These are phyloP conservation scores for Barbatosphaeria neglecta DNA, from an alignment of 495 filamentous ascomycete species.

Conservation along the genomic window DNA sequence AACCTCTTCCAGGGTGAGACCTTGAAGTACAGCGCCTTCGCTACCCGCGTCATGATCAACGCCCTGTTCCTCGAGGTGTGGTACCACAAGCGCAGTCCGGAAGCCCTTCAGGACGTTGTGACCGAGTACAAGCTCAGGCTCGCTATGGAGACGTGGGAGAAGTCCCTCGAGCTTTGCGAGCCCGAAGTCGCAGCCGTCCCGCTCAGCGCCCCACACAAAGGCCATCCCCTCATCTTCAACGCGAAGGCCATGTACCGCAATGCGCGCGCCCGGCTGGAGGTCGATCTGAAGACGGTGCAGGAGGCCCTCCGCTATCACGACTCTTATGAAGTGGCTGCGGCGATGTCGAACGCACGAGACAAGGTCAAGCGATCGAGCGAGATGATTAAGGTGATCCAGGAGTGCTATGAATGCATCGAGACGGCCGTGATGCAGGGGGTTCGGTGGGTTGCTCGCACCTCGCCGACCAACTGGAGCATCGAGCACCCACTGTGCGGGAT, in stretches of 20 bases:
- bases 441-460: constrained; percentile 94
- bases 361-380: constrained; percentile 88
- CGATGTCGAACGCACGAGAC: constrained; percentile 88
- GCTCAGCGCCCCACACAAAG: constrained; percentile 88
- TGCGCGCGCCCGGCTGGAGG: constrained; percentile 81
- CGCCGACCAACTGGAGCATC: constrained; percentile 97
- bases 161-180: constrained; percentile 86
- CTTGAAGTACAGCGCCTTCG: constrained; percentile 91
- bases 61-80: constrained; percentile 96
- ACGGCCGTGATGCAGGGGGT: constrained; percentile 90
- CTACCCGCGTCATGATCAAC: constrained; percentile 97
- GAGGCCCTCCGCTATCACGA: constrained; percentile 96
- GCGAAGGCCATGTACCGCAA: constrained; percentile 96
- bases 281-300: constrained; percentile 90
- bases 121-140: constrained; percentile 97
- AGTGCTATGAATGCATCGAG: constrained; percentile 97
- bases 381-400: constrained; percentile 97
- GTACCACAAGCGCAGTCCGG: constrained; percentile 95
- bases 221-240: constrained; percentile 98
- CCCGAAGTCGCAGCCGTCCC: constrained; percentile 83
- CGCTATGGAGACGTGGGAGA: constrained; percentile 96
- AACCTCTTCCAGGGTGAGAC: constrained; percentile 88
- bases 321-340: constrained; percentile 88
- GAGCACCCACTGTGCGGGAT: constrained; percentile 95
- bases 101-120: constrained; percentile 90